phyloP scores from a whole-genome alignment of 1,284 basidiomycete species.

The Ceratobasidium sp. region DNA sequence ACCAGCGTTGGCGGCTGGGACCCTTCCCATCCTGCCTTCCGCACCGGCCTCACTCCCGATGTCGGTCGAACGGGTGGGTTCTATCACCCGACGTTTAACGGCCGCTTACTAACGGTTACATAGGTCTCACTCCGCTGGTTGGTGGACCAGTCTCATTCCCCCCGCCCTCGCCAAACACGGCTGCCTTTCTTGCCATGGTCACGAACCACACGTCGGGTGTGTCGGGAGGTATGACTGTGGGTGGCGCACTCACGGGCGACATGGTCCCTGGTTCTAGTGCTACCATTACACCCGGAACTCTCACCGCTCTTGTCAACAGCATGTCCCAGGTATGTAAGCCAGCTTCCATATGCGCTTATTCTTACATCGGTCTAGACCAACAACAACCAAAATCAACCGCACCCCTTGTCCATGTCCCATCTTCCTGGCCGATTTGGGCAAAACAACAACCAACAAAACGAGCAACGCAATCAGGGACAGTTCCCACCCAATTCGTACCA shows the following conservation, averaged over 20 bases:
- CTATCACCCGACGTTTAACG: background rate
- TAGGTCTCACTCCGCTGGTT: slow-evolving; percentile 80
- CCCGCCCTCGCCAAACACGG: slow-evolving; percentile 85
- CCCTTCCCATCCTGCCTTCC: slow-evolving; percentile 46
- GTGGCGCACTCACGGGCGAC: slow-evolving; percentile 61
- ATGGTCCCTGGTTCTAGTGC: slow-evolving; percentile 62
- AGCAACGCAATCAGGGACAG: slow-evolving; percentile 33
- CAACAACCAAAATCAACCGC: slow-evolving; percentile 45
- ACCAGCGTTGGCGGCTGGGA: slow-evolving; percentile 41
- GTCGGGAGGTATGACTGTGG: slow-evolving; percentile 49
- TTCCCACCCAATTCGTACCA: slow-evolving; percentile 37
- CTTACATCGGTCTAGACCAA: slow-evolving; percentile 42
- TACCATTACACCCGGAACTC: slow-evolving; percentile 90
- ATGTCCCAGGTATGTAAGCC: slow-evolving; percentile 44
- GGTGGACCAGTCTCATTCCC: slow-evolving; percentile 77
- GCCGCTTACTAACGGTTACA: slow-evolving; percentile 29
- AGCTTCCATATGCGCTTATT: slow-evolving; percentile 23
- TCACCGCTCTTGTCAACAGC: slow-evolving; percentile 67
- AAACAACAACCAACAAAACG: slow-evolving; percentile 47
- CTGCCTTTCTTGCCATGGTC: slow-evolving; percentile 91
- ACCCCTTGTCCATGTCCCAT: slow-evolving; percentile 44
- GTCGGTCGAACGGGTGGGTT: slow-evolving; percentile 57
- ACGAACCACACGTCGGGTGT: slow-evolving; percentile 61
- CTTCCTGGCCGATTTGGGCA: slow-evolving; percentile 38
- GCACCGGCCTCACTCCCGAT: slow-evolving; percentile 73